Evolutionary conservation across 2,329 filamentous ascomycete genomes (phyloP).

Genomic region (Hymenoscyphus albidus): DNA sequence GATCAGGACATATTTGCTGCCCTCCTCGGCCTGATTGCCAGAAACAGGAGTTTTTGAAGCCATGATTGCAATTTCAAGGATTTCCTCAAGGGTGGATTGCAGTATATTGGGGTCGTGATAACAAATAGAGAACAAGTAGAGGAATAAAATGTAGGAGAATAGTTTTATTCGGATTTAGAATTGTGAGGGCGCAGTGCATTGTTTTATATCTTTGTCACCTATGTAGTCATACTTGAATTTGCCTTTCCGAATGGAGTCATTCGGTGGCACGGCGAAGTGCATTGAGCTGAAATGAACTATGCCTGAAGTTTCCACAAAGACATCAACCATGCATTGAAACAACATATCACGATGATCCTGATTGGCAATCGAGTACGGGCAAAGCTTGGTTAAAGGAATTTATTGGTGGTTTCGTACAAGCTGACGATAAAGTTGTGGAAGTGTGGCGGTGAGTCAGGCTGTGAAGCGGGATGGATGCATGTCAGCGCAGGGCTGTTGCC

Average conservation of each 20-base stretch:
- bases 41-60: slow-evolving; percentile 1
- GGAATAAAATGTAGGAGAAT: too few species aligned
- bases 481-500: neutral
- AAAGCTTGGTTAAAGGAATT: neutral
- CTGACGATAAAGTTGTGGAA: neutral
- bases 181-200: neutral
- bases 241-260: neutral
- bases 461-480: neutral
- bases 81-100: neutral
- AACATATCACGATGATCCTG: neutral
- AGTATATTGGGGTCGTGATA: too few species aligned
- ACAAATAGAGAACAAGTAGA: too few species aligned
- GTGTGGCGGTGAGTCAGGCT: neutral
- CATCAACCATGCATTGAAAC: too few species aligned
- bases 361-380: neutral
- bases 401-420: neutral
- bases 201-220: neutral
- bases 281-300: neutral
- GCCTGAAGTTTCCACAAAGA: neutral
- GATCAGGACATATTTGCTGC: slow-evolving; percentile 21
- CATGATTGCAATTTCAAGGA: slow-evolving; percentile 12
- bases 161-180: neutral
- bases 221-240: neutral
- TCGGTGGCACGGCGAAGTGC: neutral
- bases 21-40: slow-evolving; percentile 14